Evolutionary conservation across 371 early-diverging fungal species (phyloP), one percentile per base, ranked within the genome.

Genomic region (Nematocida homosporus): DNA sequence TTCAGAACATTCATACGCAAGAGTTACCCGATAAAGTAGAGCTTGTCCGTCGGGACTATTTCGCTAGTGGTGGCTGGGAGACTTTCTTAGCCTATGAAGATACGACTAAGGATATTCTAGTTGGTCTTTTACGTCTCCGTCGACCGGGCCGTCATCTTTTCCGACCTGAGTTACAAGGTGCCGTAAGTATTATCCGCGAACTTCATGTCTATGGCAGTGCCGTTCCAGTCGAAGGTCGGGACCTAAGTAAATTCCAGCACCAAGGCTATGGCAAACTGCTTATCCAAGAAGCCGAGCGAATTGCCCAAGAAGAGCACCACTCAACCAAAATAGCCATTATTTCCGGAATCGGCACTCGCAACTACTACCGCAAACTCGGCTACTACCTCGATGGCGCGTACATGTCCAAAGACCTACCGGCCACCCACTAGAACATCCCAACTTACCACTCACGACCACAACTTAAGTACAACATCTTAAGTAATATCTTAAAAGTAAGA

Each of bases 31-130:
- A 82, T 55, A 89, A 95, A 80, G 90, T 94, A 0, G 97, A 95
- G 82, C 86, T 97, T 52, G 91, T 99, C 60, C 89, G 99, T 25
- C 88, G 99, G 38, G 99, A 99, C 84, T 99, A 99, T 83, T 87
- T 87, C 5, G 99, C 99, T 40, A 97, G 94, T 81, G 91, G 93
- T 57, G 97, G 99, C 3, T 97, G 99, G 98, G 99, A 99, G 84
- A 97, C 99, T 0, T 99, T 99, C 81, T 85, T 99, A 66, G 89
- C 93, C 35, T 99, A 96, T 82, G 99, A 99, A 83, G 97, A 97
- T 85, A 93, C 95, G 0, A 88, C 89, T 52, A 90, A 92, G 78
- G 99, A 99, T 82, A 95, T 97, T 78, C 85, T 99, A 41, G 92
- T 99, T 66, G 98, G 98, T 2, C 86, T 99, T 59, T 80, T 97